Percentiles rank a stretch among this genome's conserved stretches.
Evolutionary conservation across 2,329 filamentous ascomycete species (phyloP).

Genomic region (Magnaporthales sp.): DNA sequence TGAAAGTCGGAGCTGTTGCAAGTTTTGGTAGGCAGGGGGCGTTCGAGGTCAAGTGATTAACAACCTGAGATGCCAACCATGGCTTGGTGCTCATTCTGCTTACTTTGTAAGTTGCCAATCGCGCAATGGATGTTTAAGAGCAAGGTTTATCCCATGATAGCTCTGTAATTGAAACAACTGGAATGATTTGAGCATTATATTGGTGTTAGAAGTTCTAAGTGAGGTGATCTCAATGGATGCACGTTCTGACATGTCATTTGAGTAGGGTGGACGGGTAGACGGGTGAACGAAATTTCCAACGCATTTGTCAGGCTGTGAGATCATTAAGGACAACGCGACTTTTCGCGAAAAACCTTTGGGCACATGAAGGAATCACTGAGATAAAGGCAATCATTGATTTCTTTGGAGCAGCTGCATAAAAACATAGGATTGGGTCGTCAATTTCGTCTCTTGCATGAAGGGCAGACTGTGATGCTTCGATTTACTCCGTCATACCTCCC

Average conservation of each 20-base stretch:
- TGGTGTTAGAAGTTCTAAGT: background rate
- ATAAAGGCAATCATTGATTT: too few species aligned
- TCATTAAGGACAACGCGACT: too few species aligned
- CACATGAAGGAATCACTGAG: too few species aligned
- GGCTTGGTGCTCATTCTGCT: background rate
- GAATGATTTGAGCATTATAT: background rate
- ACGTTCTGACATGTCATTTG: background rate
- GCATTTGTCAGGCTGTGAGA: too few species aligned
- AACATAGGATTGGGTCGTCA: too few species aligned
- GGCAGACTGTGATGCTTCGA: background rate
- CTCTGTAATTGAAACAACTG: constrained; percentile 5
- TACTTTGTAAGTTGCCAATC: constrained; percentile 3
- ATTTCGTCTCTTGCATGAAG: background rate
- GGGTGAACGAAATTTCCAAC: too few species aligned
- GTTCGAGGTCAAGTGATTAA: background rate
- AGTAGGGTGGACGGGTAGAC: too few species aligned
- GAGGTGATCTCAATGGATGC: background rate
- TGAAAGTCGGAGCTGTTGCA: constrained; percentile 1
- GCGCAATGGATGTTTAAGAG: background rate
- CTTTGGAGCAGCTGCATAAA: too few species aligned
- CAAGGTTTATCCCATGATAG: background rate
- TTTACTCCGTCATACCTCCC: too few species aligned
- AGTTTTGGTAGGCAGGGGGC: background rate
- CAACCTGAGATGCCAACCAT: background rate
- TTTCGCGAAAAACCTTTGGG: too few species aligned